These are phyloP conservation scores for Lablab purpureus DNA, from an alignment of 306 rosid species.

Conservation along the genomic window DNA sequence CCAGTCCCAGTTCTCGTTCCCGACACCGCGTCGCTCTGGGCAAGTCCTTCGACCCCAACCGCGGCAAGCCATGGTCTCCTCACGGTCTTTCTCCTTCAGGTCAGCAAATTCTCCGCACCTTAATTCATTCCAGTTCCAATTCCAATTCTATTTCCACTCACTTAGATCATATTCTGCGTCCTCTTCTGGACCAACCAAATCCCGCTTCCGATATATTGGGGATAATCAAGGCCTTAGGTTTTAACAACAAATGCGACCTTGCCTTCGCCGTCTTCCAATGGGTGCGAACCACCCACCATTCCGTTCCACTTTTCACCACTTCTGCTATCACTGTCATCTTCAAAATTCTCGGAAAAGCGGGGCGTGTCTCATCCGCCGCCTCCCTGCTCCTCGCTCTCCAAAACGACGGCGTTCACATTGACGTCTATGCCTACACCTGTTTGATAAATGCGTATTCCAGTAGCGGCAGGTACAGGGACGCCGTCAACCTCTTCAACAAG, in stretches of 20 bases:
- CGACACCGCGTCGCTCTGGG: constrained; percentile 61
- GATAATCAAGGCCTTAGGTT: constrained; percentile 71
- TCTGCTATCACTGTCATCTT: constrained; percentile 72
- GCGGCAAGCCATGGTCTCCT: constrained; percentile 82
- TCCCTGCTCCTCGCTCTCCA: constrained; percentile 63
- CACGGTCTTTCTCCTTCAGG: constrained; percentile 68
- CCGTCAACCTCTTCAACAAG: constrained; percentile 68
- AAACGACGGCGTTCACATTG: constrained; percentile 63
- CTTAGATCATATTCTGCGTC: constrained; percentile 43
- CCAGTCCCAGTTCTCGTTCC: constrained; percentile 20
- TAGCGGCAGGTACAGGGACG: constrained; percentile 77
- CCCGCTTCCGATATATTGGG: constrained; percentile 59
- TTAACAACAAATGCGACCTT: constrained; percentile 60
- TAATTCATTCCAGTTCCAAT: constrained; percentile 50
- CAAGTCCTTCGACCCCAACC: constrained; percentile 69
- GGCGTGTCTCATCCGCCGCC: constrained; percentile 64
- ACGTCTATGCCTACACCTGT: constrained; percentile 85
- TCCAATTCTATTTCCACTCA: constrained; percentile 41
- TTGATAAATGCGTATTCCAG: constrained; percentile 76
- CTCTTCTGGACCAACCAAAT: constrained; percentile 41
- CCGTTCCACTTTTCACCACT: constrained; percentile 47
- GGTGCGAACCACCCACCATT: constrained; percentile 54
- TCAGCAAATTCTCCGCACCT: constrained; percentile 58
- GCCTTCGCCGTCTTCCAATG: constrained; percentile 72
- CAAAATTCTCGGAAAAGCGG: constrained; percentile 76